Evolutionary conservation across 2,329 filamentous ascomycete species (phyloP), one percentile per base, ranked within the genome.

Genomic region (Arthrobotrys pseudoclavata): DNA sequence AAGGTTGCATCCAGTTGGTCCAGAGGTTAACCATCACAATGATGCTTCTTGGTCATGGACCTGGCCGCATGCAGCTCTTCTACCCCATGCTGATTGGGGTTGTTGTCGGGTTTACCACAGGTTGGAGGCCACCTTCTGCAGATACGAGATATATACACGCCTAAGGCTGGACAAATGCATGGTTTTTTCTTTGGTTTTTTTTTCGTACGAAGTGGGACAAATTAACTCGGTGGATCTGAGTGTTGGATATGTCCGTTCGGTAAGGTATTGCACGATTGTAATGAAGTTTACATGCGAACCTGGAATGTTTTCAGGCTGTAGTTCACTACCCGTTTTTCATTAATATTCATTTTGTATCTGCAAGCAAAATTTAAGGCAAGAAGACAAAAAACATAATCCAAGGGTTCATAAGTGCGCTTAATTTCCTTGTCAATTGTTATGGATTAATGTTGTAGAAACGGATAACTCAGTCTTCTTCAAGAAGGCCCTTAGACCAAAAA

Each of bases 391-490:
- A 37, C 2, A 29, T 1, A 2, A 4, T 22, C 31, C 52, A 22
- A 57, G 31, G 52, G 31, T 57, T 57, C 52, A 42, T 3, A 42
- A 42, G 34, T 42, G 55, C 55, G 55, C 34, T 60, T 60, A 60
- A 60, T 60, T 60, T 26, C 13, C 52, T 40, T 57, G 52, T 57
- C 29, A 7, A 37, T 29, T 31, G 50, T 53, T 34, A 15, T 5
- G 5, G 24, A 15, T 45, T 45, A 20, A 18, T 9, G 24, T n/a
- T 2, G 10, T 31, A 9, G 24, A 60, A 4, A 60, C 55, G 55
- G 55, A 42, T 60, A 60, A 42, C 55, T 40, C 55, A 34, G 55
- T 34, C 13, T 42, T 4, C 13, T n/a, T 53, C 2, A 4, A 9
- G 50, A 53, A 57, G 15, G 1, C 20, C 29, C 26, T 20, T 34